A percentile compares a stretch with the other conserved stretches of the same genome.
Conservation (phyloP, 257 asterid genomes). For the Parsonsia alboflavescens region DNA sequence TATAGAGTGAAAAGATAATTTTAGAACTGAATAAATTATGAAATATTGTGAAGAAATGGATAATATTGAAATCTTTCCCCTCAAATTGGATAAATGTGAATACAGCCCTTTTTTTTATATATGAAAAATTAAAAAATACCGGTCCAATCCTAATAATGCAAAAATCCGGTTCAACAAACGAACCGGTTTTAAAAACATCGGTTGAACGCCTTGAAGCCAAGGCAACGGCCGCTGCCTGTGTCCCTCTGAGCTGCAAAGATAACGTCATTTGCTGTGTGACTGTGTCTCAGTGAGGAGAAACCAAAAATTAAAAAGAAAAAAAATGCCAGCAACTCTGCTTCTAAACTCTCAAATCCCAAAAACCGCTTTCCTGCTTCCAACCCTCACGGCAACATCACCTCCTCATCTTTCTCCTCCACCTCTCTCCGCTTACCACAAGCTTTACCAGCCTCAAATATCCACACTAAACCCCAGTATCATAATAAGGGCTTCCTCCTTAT, state of each 20-base stretch:
- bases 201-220: neutral
- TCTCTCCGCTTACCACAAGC: slow-evolving; percentile 18
- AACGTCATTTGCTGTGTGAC: neutral
- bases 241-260: neutral
- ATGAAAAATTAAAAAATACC: too few relatives aligned
- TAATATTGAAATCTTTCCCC: too few relatives aligned
- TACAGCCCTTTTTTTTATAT: too few relatives aligned
- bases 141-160: too few relatives aligned
- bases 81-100: too few relatives aligned
- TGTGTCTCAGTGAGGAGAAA: neutral
- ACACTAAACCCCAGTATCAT: slow-evolving; percentile 5
- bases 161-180: too few relatives aligned
- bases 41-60: too few relatives aligned
- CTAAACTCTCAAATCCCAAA: slow-evolving; percentile 33
- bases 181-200: too few relatives aligned
- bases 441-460: slow-evolving; percentile 18
- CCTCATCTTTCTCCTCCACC: slow-evolving; percentile 11
- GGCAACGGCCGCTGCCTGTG: neutral
- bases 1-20: too few relatives aligned
- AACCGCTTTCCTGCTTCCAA: slow-evolving; percentile 3
- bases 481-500: slow-evolving; percentile 6
- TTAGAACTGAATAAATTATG: too few relatives aligned
- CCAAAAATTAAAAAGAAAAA: neutral
- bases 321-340: slow-evolving; percentile 23
- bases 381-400: slow-evolving; percentile 10